phyloP scores from a whole-genome alignment of 2,329 filamentous ascomycete species.

The Lizonia empirigonia region DNA sequence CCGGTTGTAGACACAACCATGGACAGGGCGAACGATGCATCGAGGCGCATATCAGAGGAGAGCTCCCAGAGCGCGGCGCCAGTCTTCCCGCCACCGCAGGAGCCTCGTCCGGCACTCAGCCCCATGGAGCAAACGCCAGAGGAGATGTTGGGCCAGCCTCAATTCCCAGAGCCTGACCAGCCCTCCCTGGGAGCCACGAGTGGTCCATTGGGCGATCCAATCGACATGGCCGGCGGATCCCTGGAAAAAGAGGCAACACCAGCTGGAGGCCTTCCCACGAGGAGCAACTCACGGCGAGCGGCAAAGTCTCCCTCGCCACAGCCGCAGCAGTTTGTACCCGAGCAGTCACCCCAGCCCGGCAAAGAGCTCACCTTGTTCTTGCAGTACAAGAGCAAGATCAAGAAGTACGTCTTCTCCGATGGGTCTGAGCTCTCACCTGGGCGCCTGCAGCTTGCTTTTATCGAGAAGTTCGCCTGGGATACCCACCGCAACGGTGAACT shows the following conservation, averaged over 20 bases:
- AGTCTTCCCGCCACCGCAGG: constrained; percentile 43
- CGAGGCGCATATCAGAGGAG: constrained; percentile 68
- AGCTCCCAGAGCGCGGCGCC: constrained; percentile 49
- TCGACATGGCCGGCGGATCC: constrained; percentile 33
- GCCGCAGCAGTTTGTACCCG: constrained; percentile 52
- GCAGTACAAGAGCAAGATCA: constrained; percentile 96
- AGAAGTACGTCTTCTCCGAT: constrained; percentile 89
- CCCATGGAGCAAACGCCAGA: constrained; percentile 63
- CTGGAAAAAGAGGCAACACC: constrained; percentile 30
- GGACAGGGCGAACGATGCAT: constrained; percentile 55
- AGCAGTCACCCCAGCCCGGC: constrained; percentile 70
- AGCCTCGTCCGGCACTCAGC: constrained; percentile 39
- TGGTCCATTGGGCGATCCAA: constrained; percentile 44
- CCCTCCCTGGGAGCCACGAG: constrained; percentile 42
- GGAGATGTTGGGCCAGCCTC: constrained; percentile 62
- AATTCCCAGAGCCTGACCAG: constrained; percentile 39
- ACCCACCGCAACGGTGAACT: constrained; percentile 94
- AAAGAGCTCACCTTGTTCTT: constrained; percentile 94
- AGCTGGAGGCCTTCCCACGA: constrained; percentile 29
- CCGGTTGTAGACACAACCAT: constrained; percentile 65
- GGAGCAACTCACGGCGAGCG: constrained; percentile 37
- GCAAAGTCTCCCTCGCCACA: constrained; percentile 50
- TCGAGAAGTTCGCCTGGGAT: constrained; percentile 99
- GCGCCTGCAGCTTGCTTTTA: constrained; percentile 90
- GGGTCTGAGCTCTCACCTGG: constrained; percentile 87